Evolutionary conservation across 2,329 filamentous ascomycete genomes (phyloP).

Genomic region (Orbilia javanica): DNA sequence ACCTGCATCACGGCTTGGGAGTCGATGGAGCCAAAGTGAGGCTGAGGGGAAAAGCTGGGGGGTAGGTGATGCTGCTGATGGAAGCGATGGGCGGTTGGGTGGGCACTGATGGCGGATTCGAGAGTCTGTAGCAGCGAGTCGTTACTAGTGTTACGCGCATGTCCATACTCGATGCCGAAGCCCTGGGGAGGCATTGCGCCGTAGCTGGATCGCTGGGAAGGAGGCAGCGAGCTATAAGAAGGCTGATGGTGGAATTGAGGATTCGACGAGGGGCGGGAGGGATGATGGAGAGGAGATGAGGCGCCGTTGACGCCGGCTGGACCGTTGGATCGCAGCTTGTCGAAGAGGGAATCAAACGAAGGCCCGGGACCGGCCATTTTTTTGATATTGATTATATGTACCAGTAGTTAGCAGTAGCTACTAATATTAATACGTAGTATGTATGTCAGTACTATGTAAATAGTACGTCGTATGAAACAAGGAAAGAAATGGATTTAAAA

Average conservation of each 20-base stretch:
- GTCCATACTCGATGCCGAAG: conserved; percentile 46
- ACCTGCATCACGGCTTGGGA: conserved; percentile 53
- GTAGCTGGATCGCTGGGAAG: conserved; percentile 46
- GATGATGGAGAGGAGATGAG: background rate
- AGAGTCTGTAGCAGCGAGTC: conserved; percentile 56
- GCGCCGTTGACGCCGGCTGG: conserved; percentile 13
- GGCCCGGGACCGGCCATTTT: conserved; percentile 41
- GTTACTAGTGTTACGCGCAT: conserved; percentile 48
- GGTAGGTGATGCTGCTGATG: conserved; percentile 61
- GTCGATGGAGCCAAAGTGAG: conserved; percentile 72
- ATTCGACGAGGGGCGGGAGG: conserved; percentile 44
- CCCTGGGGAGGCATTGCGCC: conserved; percentile 26
- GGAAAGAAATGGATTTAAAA: too few relatives aligned
- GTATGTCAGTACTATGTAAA: too few relatives aligned
- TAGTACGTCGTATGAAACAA: too few relatives aligned
- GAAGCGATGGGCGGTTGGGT: conserved; percentile 61
- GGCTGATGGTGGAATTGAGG: conserved; percentile 46
- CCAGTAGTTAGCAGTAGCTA: too few relatives aligned
- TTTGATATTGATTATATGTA: background rate
- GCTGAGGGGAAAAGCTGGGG: conserved; percentile 68
- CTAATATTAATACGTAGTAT: too few relatives aligned
- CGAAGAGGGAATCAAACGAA: conserved; percentile 52
- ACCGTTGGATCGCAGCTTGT: conserved; percentile 43
- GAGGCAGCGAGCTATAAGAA: conserved; percentile 14
- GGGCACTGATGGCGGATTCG: conserved; percentile 59